These are phyloP conservation scores for Dendrocalamus sinicus DNA, from an alignment of 176 grass and related monocot species.

Conservation along the genomic window DNA sequence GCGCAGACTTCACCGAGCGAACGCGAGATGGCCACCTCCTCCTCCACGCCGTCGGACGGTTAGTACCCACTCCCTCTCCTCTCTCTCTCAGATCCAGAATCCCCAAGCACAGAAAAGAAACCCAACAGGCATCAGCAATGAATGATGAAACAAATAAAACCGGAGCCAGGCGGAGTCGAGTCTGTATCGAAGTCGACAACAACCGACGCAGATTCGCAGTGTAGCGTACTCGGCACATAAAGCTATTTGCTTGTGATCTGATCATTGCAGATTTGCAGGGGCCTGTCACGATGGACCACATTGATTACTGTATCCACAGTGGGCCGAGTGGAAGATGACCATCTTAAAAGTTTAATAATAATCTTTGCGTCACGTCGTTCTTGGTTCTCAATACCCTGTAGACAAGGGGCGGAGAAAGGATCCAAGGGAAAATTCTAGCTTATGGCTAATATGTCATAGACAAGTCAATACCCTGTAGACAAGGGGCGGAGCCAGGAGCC, in stretches of 20 bases:
- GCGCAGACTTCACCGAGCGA: no score
- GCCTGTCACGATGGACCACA: neutral
- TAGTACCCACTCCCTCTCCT: no score
- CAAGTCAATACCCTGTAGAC: no score
- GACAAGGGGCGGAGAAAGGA: no score
- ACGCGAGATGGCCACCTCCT: no score
- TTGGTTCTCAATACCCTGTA: neutral
- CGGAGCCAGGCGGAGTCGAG: neutral
- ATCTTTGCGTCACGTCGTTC: neutral
- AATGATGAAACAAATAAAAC: neutral
- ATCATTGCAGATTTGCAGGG: neutral
- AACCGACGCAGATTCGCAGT: neutral
- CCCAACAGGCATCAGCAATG: neutral
- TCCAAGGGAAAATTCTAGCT: no score
- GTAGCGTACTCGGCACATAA: neutral
- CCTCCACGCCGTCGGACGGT: no score
- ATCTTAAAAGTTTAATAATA: neutral
- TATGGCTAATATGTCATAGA: no score
- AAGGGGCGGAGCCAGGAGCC: no score
- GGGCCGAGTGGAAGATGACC: neutral
- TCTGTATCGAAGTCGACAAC: neutral
- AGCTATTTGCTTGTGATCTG: no score
- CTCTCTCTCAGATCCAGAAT: no score
- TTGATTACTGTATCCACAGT: neutral
- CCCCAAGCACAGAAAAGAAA: no score